phyloP scores from a whole-genome alignment of 805 yeast species.

The Saturnispora zaruensis region DNA sequence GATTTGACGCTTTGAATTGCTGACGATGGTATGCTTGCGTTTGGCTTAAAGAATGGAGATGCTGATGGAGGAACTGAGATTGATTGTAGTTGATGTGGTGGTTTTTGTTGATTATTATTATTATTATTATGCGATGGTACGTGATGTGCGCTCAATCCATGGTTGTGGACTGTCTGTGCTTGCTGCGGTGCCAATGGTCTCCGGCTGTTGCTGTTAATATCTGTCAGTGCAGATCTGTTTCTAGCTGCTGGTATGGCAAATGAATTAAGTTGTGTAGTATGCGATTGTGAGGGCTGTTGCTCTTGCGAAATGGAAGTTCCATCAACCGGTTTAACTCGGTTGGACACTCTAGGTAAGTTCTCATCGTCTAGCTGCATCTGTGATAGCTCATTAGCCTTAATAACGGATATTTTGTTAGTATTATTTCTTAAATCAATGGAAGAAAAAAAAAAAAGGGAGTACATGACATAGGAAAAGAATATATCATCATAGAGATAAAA shows the following conservation, averaged over 20 bases:
- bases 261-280: constrained; percentile 13
- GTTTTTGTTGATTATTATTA: constrained; percentile 52
- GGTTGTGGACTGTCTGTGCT: constrained; percentile 6
- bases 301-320: neutral
- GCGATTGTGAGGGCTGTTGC: constrained; percentile 10
- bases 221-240: constrained; percentile 24
- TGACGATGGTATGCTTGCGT: constrained; percentile 6
- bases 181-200: neutral
- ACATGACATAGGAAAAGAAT: neutral
- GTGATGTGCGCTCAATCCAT: constrained; percentile 7
- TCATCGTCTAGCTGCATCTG: constrained; percentile 27
- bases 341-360: constrained; percentile 18
- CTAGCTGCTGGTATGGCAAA: constrained; percentile 10
- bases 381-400: constrained; percentile 16
- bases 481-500: neutral
- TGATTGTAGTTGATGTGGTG: constrained; percentile 38
- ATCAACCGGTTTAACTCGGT: constrained; percentile 11
- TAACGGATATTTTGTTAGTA: constrained; percentile 1
- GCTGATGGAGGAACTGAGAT: constrained; percentile 24
- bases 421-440: neutral
- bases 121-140: constrained; percentile 20
- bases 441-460: neutral
- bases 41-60: constrained; percentile 26
- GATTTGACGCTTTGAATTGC: constrained; percentile 4
- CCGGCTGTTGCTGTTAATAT: constrained; percentile 18